These are phyloP conservation scores for Boletus sp. DNA, from an alignment of 768 basidiomycete species.

Conservation along the genomic window DNA sequence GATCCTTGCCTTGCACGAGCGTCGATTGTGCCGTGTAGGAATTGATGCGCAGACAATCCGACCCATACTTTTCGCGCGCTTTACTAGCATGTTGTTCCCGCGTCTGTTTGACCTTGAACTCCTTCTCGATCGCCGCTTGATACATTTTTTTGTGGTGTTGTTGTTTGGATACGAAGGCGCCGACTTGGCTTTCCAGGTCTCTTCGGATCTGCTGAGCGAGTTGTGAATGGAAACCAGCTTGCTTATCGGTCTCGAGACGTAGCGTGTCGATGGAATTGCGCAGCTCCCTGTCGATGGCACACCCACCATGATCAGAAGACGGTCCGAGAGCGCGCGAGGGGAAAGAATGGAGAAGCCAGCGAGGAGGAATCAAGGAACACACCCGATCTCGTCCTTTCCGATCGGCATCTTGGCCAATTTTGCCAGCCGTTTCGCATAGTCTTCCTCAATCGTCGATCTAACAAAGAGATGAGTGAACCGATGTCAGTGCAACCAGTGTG, in stretches of 20 bases:
- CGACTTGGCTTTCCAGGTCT: constrained; percentile 67
- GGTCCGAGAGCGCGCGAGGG: background rate
- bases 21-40: constrained; percentile 89
- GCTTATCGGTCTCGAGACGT: constrained; percentile 78
- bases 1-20: constrained; percentile 88
- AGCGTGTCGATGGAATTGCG: constrained; percentile 78
- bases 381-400: constrained; percentile 95
- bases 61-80: constrained; percentile 90
- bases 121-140: constrained; percentile 80
- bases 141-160: constrained; percentile 69
- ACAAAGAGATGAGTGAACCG: constrained; percentile 2
- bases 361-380: constrained; percentile 30
- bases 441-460: constrained; percentile 90
- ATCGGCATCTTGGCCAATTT: constrained; percentile 74
- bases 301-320: constrained; percentile 7
- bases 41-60: constrained; percentile 90
- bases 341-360: background rate
- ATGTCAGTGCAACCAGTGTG: background rate
- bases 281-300: constrained; percentile 56
- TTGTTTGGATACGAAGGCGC: constrained; percentile 60
- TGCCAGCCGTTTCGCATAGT: constrained; percentile 82
- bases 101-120: constrained; percentile 83
- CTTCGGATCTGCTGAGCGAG: constrained; percentile 72
- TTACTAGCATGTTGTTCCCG: constrained; percentile 85
- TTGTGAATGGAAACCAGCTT: constrained; percentile 66